These are phyloP conservation scores for Paraphoma sp. DNA, from an alignment of 2,329 filamentous ascomycete genomes.

Conservation along the genomic window DNA sequence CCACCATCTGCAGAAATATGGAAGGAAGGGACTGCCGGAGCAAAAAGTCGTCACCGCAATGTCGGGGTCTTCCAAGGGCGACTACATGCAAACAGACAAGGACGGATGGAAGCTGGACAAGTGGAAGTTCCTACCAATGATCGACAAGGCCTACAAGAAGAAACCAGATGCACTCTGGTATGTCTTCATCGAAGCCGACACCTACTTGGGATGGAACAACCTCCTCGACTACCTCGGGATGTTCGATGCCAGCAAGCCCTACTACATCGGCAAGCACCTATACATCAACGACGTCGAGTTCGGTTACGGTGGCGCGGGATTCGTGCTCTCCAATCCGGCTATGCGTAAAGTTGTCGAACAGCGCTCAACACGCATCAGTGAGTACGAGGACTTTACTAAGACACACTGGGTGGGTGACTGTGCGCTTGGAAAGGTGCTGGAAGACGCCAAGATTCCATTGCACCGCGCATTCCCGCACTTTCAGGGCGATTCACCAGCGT, in stretches of 20 bases:
- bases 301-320: conserved; percentile 55
- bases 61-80: conserved; percentile 43
- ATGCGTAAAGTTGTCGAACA: conserved; percentile 44
- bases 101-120: conserved; percentile 63
- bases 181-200: conserved; percentile 49
- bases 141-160: conserved; percentile 54
- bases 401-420: conserved; percentile 49
- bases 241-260: conserved; percentile 47
- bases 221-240: conserved; percentile 49
- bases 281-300: conserved; percentile 54
- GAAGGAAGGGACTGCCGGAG: conserved; percentile 50
- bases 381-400: conserved; percentile 47
- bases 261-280: conserved; percentile 54
- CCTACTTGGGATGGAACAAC: conserved; percentile 46
- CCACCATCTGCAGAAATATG: conserved; percentile 54
- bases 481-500: conserved; percentile 53
- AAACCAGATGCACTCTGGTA: conserved; percentile 47
- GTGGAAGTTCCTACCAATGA: conserved; percentile 66
- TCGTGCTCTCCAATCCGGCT: conserved; percentile 52
- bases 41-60: conserved; percentile 38
- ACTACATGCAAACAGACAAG: conserved; percentile 44
- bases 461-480: conserved; percentile 53
- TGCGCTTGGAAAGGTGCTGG: conserved; percentile 46
- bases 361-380: conserved; percentile 33
- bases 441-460: conserved; percentile 44